A percentile compares a stretch with the other conserved stretches of the same genome.
These are phyloP conservation scores for Penicillium sp. DNA, from an alignment of 2,329 filamentous ascomycete species.

Conservation along the genomic window DNA sequence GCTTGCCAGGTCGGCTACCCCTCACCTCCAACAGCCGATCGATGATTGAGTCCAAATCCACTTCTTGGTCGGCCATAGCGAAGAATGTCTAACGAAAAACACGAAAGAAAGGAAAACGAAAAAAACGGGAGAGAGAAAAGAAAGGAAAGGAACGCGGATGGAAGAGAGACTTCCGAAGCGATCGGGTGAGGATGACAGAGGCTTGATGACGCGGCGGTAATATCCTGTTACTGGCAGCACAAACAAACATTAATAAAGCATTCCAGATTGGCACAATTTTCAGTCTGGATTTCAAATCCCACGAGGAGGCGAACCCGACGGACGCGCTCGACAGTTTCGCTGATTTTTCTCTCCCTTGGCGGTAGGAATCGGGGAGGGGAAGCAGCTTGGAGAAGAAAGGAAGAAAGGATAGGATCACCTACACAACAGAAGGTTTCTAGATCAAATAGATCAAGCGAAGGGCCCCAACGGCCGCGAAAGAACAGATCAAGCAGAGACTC, in stretches of 20 bases:
- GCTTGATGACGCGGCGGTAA: slow-evolving; percentile 35
- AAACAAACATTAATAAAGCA: slow-evolving; percentile 18
- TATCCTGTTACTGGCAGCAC: slow-evolving; percentile 24
- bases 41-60: slow-evolving; percentile 99
- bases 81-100: slow-evolving; percentile 36
- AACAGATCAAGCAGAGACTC: slow-evolving; percentile 27
- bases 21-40: slow-evolving; percentile 95
- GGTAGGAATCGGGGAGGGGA: not conserved
- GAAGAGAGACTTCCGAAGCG: slow-evolving; percentile 31
- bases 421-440: slow-evolving; percentile 29
- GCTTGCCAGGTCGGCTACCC: slow-evolving; percentile 95
- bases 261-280: slow-evolving; percentile 10
- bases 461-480: slow-evolving; percentile 31
- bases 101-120: slow-evolving; percentile 26
- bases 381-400: not conserved
- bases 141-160: slow-evolving; percentile 23
- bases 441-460: slow-evolving; percentile 26
- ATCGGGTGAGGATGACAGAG: slow-evolving; percentile 23
- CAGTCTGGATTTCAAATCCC: slow-evolving; percentile 13
- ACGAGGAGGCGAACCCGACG: slow-evolving; percentile 1
- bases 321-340: slow-evolving; percentile 6
- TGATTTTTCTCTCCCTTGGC: slow-evolving; percentile 5
- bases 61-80: slow-evolving; percentile 75
- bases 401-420: slow-evolving; percentile 15
- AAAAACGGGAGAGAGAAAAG: slow-evolving; percentile 18